Percentiles rank a stretch among this genome's conserved stretches.
Conservation (phyloP, 129 eudicot species). For the Saussurea involucrata region DNA sequence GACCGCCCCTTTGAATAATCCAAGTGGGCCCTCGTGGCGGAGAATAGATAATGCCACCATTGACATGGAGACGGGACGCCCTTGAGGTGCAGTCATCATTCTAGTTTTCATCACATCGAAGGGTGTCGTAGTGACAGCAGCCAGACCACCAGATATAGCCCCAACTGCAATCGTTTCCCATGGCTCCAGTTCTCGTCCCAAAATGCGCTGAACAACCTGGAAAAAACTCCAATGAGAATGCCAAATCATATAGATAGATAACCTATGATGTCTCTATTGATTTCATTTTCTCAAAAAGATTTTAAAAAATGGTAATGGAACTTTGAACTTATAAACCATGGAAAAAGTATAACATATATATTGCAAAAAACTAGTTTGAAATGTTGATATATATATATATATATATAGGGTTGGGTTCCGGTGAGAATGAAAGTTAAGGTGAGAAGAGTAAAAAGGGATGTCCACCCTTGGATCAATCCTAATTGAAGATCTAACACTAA, state of each 20-base stretch:
- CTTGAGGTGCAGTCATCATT: slow-evolving; percentile 92
- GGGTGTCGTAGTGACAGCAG: slow-evolving; percentile 91
- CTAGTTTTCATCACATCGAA: slow-evolving; percentile 95
- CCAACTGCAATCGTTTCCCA: slow-evolving; percentile 96
- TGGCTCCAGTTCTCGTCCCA: slow-evolving; percentile 83
- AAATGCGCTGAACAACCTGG: slow-evolving; percentile 64
- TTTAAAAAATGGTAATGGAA: background rate
- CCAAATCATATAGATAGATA: background rate
- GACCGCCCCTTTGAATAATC: slow-evolving; percentile 87
- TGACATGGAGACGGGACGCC: slow-evolving; percentile 62
- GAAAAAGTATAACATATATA: too few relatives aligned
- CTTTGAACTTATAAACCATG: background rate
- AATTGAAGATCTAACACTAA: too few relatives aligned
- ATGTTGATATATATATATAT: too few relatives aligned
- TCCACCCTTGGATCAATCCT: too few relatives aligned
- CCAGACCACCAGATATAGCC: slow-evolving; percentile 89
- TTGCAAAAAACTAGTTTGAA: too few relatives aligned
- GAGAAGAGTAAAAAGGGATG: too few relatives aligned
- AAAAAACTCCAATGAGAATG: background rate
- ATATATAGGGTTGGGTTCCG: background rate
- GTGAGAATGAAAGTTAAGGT: too few relatives aligned
- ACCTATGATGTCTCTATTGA: background rate
- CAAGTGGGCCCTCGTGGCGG: slow-evolving; percentile 84
- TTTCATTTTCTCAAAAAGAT: background rate
- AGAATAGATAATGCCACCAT: slow-evolving; percentile 75